These are phyloP conservation scores for Lipomyces anomalus DNA, from an alignment of 805 yeast species.

Conservation along the genomic window DNA sequence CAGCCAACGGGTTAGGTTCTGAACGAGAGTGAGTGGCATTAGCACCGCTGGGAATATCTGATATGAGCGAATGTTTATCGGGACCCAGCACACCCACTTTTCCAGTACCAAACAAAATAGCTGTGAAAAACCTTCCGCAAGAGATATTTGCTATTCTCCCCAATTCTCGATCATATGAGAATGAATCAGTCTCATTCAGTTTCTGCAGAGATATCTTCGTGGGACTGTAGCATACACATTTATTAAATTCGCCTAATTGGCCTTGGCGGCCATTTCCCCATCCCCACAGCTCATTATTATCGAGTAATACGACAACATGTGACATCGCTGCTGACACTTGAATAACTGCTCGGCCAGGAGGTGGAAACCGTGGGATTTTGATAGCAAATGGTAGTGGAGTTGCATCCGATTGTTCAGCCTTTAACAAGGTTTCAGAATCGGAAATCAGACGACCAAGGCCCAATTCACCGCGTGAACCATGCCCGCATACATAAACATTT, in stretches of 20 bases:
- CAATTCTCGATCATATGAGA: neutral
- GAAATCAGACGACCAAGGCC: slow-evolving; percentile 42
- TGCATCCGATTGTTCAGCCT: slow-evolving; percentile 2
- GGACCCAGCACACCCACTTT: slow-evolving; percentile 13
- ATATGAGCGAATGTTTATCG: slow-evolving; percentile 7
- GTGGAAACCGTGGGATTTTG: slow-evolving; percentile 23
- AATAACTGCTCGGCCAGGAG: slow-evolving; percentile 14
- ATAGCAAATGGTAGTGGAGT: too few relatives aligned
- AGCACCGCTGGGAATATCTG: neutral
- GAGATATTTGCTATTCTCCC: slow-evolving; percentile 24
- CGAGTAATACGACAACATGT: slow-evolving; percentile 31
- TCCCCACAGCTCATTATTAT: slow-evolving; percentile 46
- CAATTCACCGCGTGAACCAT: slow-evolving; percentile 68
- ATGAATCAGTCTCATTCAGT: slow-evolving; percentile 1
- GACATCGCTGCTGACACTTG: slow-evolving; percentile 31
- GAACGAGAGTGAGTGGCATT: neutral
- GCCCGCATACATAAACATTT: slow-evolving; percentile 49
- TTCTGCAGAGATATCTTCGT: neutral
- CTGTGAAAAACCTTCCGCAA: slow-evolving; percentile 58
- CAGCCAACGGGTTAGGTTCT: neutral
- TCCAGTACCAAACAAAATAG: slow-evolving; percentile 30
- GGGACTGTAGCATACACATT: slow-evolving; percentile 2
- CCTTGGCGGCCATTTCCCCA: slow-evolving; percentile 69
- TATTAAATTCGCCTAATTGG: slow-evolving; percentile 37
- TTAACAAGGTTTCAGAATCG: too few relatives aligned